A percentile compares a stretch with the other conserved stretches of the same genome.
phyloP scores from a whole-genome alignment of 2,329 filamentous ascomycete species.

The Claviceps sp. region DNA sequence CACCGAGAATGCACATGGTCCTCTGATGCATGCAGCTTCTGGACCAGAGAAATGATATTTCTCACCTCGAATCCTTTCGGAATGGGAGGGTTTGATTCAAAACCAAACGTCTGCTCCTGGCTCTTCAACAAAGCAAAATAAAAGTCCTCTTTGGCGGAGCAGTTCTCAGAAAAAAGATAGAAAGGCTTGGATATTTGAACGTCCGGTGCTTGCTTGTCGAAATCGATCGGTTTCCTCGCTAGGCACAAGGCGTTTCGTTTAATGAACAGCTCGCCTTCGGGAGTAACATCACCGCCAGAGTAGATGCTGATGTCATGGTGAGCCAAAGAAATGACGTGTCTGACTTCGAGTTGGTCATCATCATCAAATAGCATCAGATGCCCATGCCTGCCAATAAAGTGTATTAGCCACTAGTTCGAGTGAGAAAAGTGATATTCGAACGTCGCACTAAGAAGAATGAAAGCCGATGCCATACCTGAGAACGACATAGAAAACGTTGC shows the following conservation, averaged over 20 bases:
- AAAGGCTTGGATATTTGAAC: slow-evolving; percentile 62
- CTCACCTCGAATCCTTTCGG: slow-evolving; percentile 69
- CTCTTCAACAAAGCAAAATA: slow-evolving; percentile 86
- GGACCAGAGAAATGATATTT: slow-evolving; percentile 79
- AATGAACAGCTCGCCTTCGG: slow-evolving; percentile 89
- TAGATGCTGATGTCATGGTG: slow-evolving; percentile 80
- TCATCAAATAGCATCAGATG: slow-evolving; percentile 98
- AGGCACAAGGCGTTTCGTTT: slow-evolving; percentile 84
- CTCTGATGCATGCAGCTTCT: slow-evolving; percentile 80
- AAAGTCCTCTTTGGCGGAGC: slow-evolving; percentile 95
- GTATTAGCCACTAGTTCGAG: background rate
- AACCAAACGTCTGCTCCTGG: slow-evolving; percentile 54
- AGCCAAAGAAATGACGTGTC: slow-evolving; percentile 85
- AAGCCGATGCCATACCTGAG: slow-evolving; percentile 47
- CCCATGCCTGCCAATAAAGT: slow-evolving; percentile 50
- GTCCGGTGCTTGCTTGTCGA: slow-evolving; percentile 39
- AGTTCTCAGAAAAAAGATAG: slow-evolving; percentile 88
- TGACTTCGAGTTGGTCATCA: slow-evolving; percentile 85
- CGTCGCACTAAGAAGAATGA: background rate
- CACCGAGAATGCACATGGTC: slow-evolving; percentile 84
- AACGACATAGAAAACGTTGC: slow-evolving; percentile 89
- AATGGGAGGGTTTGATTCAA: slow-evolving; percentile 43
- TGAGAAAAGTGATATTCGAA: background rate
- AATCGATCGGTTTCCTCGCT: slow-evolving; percentile 45
- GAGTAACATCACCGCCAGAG: slow-evolving; percentile 62